phyloP scores from a whole-genome alignment of 1,284 basidiomycete genomes.

The Coniferiporia weirii region DNA sequence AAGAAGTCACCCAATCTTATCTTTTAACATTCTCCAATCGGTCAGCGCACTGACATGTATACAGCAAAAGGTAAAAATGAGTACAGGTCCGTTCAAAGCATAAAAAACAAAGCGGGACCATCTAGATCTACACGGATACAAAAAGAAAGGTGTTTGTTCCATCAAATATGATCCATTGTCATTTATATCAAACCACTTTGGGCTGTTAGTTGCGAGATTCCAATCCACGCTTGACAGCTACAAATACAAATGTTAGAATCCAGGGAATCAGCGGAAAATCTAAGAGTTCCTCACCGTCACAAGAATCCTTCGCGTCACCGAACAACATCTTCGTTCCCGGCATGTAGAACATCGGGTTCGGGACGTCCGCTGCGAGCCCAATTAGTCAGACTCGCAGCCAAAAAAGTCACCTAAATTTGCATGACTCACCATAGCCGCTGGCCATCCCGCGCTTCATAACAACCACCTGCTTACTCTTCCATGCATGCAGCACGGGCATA shows the following conservation, averaged over 20 bases:
- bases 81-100: background rate
- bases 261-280: background rate
- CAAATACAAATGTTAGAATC: background rate
- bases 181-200: background rate
- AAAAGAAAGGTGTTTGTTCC: background rate
- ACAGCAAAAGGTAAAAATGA: background rate
- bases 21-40: no score
- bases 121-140: background rate
- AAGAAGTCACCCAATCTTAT: no score
- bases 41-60: background rate
- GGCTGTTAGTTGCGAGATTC: slow-evolving; percentile 27
- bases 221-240: slow-evolving; percentile 54
- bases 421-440: slow-evolving; percentile 65
- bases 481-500: slow-evolving; percentile 84
- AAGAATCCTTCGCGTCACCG: slow-evolving; percentile 82
- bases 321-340: slow-evolving; percentile 84
- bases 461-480: slow-evolving; percentile 86
- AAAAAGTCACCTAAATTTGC: slow-evolving; percentile 5
- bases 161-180: background rate
- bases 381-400: background rate
- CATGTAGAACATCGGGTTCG: slow-evolving; percentile 89
- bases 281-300: slow-evolving; percentile 55
- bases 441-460: slow-evolving; percentile 88
- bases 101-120: background rate
- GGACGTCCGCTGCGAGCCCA: slow-evolving; percentile 64